Base-by-base conservation (phyloP, 805 yeast species). In the Sugiyamaella boreocaroliniensis region DNA sequence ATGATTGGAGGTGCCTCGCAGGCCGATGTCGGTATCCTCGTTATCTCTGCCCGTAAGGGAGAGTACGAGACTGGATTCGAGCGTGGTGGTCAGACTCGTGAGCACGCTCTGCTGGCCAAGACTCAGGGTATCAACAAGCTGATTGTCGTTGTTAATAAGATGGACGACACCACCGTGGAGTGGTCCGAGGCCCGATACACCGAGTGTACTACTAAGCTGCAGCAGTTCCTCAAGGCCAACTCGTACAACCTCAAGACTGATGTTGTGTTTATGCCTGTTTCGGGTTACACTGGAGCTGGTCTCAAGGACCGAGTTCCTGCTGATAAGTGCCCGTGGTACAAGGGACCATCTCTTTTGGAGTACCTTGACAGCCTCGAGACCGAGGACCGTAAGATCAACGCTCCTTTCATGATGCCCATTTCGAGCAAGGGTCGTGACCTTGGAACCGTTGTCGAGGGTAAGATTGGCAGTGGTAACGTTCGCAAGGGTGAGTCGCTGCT, bases 1-100 rank as follows among this genome's bases (percentile, higher is more conserved):
- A 93, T 93, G 99, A 93, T 93, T 77, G 98, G 98, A 65, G 99
- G 99, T 72, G 99, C 99, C 16, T 90, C 98, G 45, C 99, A 93
- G 76, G 99, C 99, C 37, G 99, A 93, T 75, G 93, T 92, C 54
- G 99, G 99, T 74, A 82, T 93, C 60, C 79, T 93, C 65, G 99
- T 93, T 48, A 93, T 93, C 63, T 87, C 96, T 58, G 98, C 98
- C 46, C 86, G 99, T 79, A 89, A 90, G 73, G 99, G 99, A 75
- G 99, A 93, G 72, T 93, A 93, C 73, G 99, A 93, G 76, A 93
- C 99, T 51, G 99, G 99, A 57, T 92, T 92, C 67, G 99, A 92
- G 76, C 88, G 89, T 71, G 98, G 98, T 66, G 99, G 99, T 62
- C 99, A 92, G 76, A 90, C 98, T 40, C 85, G 97, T 76, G 98